Percentiles rank a stretch among this genome's conserved stretches.
Evolutionary conservation across 2,329 filamentous ascomycete species (phyloP).

Genomic region (Alternaria incomplexa): DNA sequence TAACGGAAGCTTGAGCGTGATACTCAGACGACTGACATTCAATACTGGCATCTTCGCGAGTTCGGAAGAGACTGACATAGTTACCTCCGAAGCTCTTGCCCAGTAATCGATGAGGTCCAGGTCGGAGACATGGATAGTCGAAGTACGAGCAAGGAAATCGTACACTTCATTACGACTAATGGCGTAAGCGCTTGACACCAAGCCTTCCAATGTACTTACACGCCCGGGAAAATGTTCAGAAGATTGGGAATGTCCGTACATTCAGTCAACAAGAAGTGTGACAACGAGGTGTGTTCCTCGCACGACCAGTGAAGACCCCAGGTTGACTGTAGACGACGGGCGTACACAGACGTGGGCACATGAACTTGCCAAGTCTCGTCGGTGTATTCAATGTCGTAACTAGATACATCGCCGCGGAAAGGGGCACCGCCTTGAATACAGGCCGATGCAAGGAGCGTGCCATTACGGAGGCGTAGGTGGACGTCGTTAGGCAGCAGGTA

Average conservation of each 20-base stretch:
- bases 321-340: neutral
- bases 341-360: neutral
- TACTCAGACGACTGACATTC: neutral
- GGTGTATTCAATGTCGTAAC: too few species aligned
- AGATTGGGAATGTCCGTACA: neutral
- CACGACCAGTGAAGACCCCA: neutral
- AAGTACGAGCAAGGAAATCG: neutral
- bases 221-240: neutral
- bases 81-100: neutral
- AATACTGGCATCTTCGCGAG: neutral
- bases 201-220: neutral
- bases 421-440: neutral
- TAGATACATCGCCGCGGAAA: too few species aligned
- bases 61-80: neutral
- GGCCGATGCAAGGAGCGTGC: neutral
- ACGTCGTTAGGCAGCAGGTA: neutral
- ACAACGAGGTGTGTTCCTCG: neutral
- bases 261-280: neutral
- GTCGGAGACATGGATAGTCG: neutral
- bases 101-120: neutral
- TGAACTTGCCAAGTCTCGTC: too few species aligned
- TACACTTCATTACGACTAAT: neutral
- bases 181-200: neutral
- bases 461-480: neutral
- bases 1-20: neutral